Base-by-base conservation (phyloP, 805 yeast genomes). In the Metschnikowia baotianmanensis region DNA sequence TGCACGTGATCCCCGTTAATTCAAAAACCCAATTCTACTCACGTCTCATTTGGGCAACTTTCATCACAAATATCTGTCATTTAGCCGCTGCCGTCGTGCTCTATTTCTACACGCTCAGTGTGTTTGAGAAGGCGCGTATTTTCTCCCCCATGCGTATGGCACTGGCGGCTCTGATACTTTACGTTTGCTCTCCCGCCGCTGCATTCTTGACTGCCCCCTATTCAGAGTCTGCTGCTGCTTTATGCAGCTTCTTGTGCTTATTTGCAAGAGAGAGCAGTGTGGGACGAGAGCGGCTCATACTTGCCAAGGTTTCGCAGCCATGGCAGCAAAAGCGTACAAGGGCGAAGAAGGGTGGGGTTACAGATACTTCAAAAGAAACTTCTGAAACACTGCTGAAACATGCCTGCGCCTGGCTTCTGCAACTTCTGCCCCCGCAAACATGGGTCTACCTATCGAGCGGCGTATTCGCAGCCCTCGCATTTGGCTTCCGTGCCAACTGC, bases 161-260 rank as follows among this genome's bases (percentile, higher is more conserved):
- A 24, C 45, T 58, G 47, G 38, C 50, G 23, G 20, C 57, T 42
- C 53, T 63, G 22, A 38, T 72, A 3, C 52, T 84, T 12, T 82
- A 76, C 46, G 59, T 80, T 1, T 43, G 83, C n/a, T 78, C 84
- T 15, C 88, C 95, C 2, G 89, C 87, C 1, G 96, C 96, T 1
- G 74, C 88, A 0, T 91, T 89, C 55, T 65, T 86, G 29, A 70
- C 83, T 0, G 74, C 81, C 1, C 78, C 86, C 2, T 91, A 90
- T 58, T 72, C 95, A 0, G 99, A 91, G 62, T 76, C 88, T 16
- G 50, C 76, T 13, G 80, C 88, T 27, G 82, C 86, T 18, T 61
- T 81, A 11, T 58, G 81, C 30, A 67, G 85, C 23, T 78, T 83
- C 31, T 6, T 59, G 1, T 91, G 85, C 1, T 52, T 88, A 28